phyloP scores from a whole-genome alignment of 2,329 filamentous ascomycete species.

The Fusarium stilboides region DNA sequence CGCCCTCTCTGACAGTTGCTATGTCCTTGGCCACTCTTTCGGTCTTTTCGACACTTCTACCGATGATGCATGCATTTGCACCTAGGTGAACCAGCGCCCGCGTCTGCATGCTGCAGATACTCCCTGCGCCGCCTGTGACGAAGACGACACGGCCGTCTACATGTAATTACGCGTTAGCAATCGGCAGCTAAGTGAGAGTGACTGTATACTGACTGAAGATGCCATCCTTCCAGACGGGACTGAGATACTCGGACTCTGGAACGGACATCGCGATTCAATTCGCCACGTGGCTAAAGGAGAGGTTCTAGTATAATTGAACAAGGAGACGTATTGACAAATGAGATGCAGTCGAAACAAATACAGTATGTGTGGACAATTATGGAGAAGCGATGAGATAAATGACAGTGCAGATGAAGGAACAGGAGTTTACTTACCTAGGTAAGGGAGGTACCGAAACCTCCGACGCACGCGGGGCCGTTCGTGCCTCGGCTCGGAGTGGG shows the following conservation, averaged over 20 bases:
- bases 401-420: conserved; percentile 5
- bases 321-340: neutral
- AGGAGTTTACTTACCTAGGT: neutral
- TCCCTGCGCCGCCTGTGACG: conserved; percentile 93
- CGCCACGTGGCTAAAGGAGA: neutral
- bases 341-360: neutral
- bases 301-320: neutral
- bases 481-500: conserved; percentile 44
- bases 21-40: conserved; percentile 86
- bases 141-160: conserved; percentile 90
- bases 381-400: neutral
- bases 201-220: conserved; percentile 78
- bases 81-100: conserved; percentile 91
- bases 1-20: conserved; percentile 80
- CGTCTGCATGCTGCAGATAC: conserved; percentile 95
- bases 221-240: conserved; percentile 86
- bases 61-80: conserved; percentile 94
- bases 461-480: conserved; percentile 10
- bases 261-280: conserved; percentile 70
- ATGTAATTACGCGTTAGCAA: conserved; percentile 14
- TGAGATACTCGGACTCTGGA: conserved; percentile 82
- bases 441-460: neutral
- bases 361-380: conserved; percentile 5
- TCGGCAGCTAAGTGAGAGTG: neutral
- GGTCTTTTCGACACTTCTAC: conserved; percentile 91